These are phyloP conservation scores for Backusella sp. DNA, from an alignment of 192 early-diverging fungal species.

Conservation along the genomic window DNA sequence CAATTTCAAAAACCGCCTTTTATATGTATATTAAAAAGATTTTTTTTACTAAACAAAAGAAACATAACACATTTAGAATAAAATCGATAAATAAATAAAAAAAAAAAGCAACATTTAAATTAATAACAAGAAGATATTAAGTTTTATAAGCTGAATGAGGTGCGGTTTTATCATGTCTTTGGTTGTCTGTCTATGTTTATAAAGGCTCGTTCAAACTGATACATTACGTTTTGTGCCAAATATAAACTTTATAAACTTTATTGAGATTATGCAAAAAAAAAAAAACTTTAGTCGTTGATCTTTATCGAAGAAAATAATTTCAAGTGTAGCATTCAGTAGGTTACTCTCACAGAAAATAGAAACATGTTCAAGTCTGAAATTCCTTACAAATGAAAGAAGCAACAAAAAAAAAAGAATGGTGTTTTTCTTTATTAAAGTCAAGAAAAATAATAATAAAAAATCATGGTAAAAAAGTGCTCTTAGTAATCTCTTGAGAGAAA, in stretches of 20 bases:
- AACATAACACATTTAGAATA: not conserved
- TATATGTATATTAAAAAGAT: constrained; percentile 6
- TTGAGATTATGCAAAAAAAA: not conserved
- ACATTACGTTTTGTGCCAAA: not conserved
- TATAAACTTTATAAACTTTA: not conserved
- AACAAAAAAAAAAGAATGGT: not conserved
- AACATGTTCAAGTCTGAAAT: not conserved
- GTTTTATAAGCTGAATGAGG: not conserved
- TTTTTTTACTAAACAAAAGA: not conserved
- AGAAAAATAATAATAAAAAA: not conserved
- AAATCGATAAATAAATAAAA: not conserved
- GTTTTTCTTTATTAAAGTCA: not conserved
- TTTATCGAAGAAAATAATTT: not conserved
- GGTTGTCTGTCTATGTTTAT: not conserved
- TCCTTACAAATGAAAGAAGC: not conserved
- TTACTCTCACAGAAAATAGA: not conserved
- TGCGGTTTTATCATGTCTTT: not conserved
- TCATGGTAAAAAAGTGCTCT: not conserved
- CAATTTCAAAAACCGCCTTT: not conserved
- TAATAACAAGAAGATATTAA: not conserved
- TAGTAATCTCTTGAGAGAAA: not conserved
- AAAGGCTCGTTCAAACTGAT: too few species aligned
- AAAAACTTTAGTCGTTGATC: too few species aligned
- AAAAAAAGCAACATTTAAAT: not conserved
- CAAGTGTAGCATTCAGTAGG: not conserved